Percentiles rank a stretch among this genome's conserved stretches.
These are phyloP conservation scores for Phragmites australis DNA, from an alignment of 176 grass and related monocot genomes.

Conservation along the genomic window DNA sequence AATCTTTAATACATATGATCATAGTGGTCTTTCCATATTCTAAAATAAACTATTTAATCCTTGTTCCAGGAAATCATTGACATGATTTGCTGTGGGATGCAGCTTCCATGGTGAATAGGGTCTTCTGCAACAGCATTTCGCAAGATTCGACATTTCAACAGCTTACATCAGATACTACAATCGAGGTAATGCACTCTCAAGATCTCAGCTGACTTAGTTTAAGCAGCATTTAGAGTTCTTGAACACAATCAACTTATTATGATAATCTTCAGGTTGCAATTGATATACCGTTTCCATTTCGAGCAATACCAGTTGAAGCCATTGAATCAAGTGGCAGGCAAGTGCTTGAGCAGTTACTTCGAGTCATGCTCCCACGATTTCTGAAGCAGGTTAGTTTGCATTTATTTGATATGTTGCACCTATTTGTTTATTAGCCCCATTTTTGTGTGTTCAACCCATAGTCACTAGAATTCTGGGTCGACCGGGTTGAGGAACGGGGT, in stretches of 20 bases:
- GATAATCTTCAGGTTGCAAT: conserved; percentile 70
- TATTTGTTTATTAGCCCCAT: neutral
- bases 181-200: conserved; percentile 58
- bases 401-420: conserved; percentile 2
- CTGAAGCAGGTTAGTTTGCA: conserved; percentile 63
- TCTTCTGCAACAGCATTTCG: conserved; percentile 65
- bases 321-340: conserved; percentile 94
- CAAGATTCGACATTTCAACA: conserved; percentile 48
- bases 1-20: conserved; percentile 11
- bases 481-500: too few relatives aligned
- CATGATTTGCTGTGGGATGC: conserved; percentile 93
- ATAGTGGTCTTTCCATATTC: conserved; percentile 2
- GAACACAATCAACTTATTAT: conserved; percentile 13
- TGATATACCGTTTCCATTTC: conserved; percentile 88
- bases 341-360: conserved; percentile 78
- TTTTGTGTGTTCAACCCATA: neutral
- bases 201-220: neutral
- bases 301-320: conserved; percentile 67
- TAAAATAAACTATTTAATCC: conserved; percentile 55
- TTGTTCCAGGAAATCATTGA: conserved; percentile 92
- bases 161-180: conserved; percentile 86
- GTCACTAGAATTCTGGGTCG: too few relatives aligned
- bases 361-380: conserved; percentile 92
- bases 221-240: neutral
- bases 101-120: conserved; percentile 98